These are phyloP conservation scores for Tympanopsis confertula DNA, from an alignment of 2,329 filamentous ascomycete species.

Conservation along the genomic window DNA sequence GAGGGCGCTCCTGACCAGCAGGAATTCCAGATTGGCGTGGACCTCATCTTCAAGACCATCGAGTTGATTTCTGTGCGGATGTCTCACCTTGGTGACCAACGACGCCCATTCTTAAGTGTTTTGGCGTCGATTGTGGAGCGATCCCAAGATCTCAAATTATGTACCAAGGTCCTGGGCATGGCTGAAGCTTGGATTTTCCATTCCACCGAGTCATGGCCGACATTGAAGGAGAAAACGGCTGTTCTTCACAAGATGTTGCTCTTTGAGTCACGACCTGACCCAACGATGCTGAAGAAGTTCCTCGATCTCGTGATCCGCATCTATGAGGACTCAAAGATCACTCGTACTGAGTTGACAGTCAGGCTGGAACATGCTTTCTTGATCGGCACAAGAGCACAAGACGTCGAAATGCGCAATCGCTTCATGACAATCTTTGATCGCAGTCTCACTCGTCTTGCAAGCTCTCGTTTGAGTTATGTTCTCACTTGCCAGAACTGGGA, in stretches of 20 bases:
- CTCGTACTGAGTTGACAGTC: constrained; percentile 87
- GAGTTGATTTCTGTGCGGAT: constrained; percentile 86
- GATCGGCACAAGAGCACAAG: constrained; percentile 82
- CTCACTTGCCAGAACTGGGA: constrained; percentile 94
- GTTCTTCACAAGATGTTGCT: constrained; percentile 98
- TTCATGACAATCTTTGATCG: constrained; percentile 96
- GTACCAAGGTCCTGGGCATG: constrained; percentile 85
- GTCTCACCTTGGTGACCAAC: constrained; percentile 80
- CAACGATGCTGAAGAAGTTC: constrained; percentile 81
- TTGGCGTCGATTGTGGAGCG: constrained; percentile 91
- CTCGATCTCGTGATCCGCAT: constrained; percentile 92
- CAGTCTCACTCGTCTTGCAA: constrained; percentile 84
- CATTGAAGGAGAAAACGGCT: constrained; percentile 95
- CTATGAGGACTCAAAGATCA: constrained; percentile 94
- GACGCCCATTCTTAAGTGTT: constrained; percentile 87
- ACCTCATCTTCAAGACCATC: constrained; percentile 83
- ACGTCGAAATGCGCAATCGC: constrained; percentile 91
- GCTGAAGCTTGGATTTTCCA: constrained; percentile 95
- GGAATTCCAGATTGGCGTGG: constrained; percentile 66
- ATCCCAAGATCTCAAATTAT: constrained; percentile 75
- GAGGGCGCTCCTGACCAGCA: constrained; percentile 66
- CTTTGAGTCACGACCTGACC: constrained; percentile 76
- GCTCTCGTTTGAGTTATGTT: constrained; percentile 78
- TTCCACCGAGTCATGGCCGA: constrained; percentile 88
- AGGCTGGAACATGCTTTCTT: constrained; percentile 97